Evolutionary conservation across 2,329 filamentous ascomycete species (phyloP).

Genomic region (Thielaviopsis euricoi): DNA sequence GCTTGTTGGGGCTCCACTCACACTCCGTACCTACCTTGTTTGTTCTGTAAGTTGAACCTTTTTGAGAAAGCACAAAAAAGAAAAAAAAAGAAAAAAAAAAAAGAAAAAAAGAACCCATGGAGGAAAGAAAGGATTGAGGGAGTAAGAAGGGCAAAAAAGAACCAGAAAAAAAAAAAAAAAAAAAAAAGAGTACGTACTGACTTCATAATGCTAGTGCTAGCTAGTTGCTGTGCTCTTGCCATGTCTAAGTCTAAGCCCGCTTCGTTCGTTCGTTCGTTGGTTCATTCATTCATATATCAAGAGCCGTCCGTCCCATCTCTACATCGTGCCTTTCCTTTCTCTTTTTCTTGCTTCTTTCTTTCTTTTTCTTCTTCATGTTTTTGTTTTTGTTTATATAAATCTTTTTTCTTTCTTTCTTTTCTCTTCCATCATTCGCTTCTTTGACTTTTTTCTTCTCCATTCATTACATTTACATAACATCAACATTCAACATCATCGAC

Average conservation of each 20-base stretch:
- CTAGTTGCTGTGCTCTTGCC: not conserved
- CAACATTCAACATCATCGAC: too few relatives aligned
- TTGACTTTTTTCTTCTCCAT: not conserved
- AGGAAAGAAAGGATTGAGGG: not conserved
- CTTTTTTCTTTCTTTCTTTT: too few relatives aligned
- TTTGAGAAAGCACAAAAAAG: not conserved
- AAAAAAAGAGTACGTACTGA: not conserved
- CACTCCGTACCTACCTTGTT: too few relatives aligned
- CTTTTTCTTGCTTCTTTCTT: not conserved
- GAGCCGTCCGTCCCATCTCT: not conserved
- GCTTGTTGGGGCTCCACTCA: too few relatives aligned
- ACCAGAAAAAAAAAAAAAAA: not conserved
- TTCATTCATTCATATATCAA: slow-evolving; percentile 3
- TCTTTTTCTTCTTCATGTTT: not conserved
- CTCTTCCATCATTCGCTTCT: too few relatives aligned
- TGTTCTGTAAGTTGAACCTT: not conserved
- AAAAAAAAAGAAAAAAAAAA: not conserved
- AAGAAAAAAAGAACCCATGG: not conserved
- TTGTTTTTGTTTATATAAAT: not conserved
- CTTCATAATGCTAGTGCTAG: not conserved
- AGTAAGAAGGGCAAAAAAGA: not conserved
- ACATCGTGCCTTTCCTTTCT: not conserved
- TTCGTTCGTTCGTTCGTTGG: not conserved
- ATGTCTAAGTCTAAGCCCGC: not conserved
- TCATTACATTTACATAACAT: too few relatives aligned